phyloP scores from a whole-genome alignment of 2,329 filamentous ascomycete genomes.

The Byssothecium circinans region DNA sequence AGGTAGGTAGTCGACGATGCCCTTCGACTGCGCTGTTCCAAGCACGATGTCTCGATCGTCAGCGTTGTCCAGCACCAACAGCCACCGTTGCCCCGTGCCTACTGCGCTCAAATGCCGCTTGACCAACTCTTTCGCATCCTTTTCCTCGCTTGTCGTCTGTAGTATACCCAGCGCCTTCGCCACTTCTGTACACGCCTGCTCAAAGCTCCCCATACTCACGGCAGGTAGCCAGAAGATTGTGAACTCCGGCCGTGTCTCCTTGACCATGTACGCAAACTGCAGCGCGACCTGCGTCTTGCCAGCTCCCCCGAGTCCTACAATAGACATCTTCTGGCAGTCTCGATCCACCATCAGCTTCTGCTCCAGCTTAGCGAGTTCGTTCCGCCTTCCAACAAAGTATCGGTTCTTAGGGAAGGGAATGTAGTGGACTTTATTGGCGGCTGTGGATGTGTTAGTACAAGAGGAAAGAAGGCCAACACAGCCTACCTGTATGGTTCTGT shows the following conservation, averaged over 20 bases:
- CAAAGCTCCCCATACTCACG: conserved; percentile 22
- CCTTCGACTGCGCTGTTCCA: no score
- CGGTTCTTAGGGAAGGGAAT: conserved; percentile 30
- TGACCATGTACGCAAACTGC: conserved; percentile 29
- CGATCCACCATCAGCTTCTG: conserved; percentile 22
- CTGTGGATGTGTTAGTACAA: background rate
- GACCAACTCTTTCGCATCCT: conserved; percentile 21
- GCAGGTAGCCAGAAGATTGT: conserved; percentile 28
- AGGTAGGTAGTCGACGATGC: no score
- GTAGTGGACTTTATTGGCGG: background rate
- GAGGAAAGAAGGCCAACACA: no score
- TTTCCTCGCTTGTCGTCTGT: conserved; percentile 13
- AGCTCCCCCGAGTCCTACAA: conserved; percentile 32
- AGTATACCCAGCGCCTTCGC: conserved; percentile 13
- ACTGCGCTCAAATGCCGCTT: no score
- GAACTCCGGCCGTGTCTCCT: conserved; percentile 13
- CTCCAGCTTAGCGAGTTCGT: conserved; percentile 25
- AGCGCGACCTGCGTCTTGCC: conserved; percentile 40
- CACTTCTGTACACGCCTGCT: conserved; percentile 18
- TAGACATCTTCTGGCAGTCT: conserved; percentile 26
- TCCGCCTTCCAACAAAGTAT: conserved; percentile 27
- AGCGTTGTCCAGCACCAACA: no score
- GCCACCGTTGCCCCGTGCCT: no score
- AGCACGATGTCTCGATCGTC: no score
- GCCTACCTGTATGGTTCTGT: no score